Evolutionary conservation across 768 basidiomycete species (phyloP).

Genomic region (Kondoa malvinella): DNA sequence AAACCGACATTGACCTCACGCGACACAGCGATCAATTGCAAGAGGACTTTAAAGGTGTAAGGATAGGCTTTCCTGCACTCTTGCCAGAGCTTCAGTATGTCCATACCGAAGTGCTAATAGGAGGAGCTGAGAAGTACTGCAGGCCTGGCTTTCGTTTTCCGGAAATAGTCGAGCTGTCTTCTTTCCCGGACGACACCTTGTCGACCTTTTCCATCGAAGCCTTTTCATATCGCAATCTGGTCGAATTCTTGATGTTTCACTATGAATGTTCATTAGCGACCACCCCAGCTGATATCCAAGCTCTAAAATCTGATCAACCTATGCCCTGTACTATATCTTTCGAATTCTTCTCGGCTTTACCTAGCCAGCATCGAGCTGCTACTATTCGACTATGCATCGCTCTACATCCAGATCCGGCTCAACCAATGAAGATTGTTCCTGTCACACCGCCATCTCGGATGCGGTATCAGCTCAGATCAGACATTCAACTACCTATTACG

Average conservation of each 20-base stretch:
- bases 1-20: background rate
- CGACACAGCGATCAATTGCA: background rate
- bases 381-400: background rate
- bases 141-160: background rate
- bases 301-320: background rate
- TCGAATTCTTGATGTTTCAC: background rate
- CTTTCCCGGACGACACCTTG: background rate
- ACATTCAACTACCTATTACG: background rate
- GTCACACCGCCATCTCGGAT: background rate
- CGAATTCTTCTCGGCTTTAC: background rate
- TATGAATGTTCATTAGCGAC: background rate
- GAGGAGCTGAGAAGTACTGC: background rate
- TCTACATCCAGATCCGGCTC: background rate
- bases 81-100: background rate
- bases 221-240: background rate
- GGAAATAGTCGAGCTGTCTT: background rate
- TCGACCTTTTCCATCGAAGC: slow-evolving; percentile 3
- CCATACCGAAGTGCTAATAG: background rate
- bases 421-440: background rate
- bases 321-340: background rate
- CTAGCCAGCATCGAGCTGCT: background rate
- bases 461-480: background rate
- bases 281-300: background rate
- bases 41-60: background rate
- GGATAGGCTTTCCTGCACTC: background rate